Conservation (phyloP, 2,329 filamentous ascomycete genomes). For the Shiraia bambusicola region DNA sequence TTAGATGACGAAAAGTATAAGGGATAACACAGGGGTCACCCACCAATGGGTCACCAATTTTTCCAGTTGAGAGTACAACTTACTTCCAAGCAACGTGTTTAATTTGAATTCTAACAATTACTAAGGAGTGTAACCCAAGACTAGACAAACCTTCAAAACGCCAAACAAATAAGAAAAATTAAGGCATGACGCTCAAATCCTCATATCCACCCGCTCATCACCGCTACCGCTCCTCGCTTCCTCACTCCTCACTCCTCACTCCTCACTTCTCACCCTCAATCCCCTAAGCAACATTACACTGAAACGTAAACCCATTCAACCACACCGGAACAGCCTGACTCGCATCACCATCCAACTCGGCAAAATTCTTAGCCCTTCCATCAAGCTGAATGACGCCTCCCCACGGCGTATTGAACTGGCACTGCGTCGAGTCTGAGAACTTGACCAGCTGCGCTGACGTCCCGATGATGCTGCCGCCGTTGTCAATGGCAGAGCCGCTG, state of each 20-base stretch:
- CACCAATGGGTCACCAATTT: too few relatives aligned
- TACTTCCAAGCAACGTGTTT: neutral
- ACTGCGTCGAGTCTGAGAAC: constrained; percentile 14
- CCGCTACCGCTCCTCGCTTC: too few relatives aligned
- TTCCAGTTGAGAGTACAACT: too few relatives aligned
- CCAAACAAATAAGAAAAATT: neutral
- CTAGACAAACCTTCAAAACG: neutral
- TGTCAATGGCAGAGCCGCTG: constrained; percentile 9
- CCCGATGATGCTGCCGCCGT: constrained; percentile 7
- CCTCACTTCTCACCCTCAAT: neutral
- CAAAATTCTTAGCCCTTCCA: constrained; percentile 17
- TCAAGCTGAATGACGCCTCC: constrained; percentile 10
- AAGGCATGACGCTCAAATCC: neutral
- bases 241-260: too few relatives aligned
- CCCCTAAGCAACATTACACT: constrained; percentile 8
- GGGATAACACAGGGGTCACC: too few relatives aligned
- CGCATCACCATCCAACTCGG: constrained; percentile 11
- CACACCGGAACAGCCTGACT: constrained; percentile 11
- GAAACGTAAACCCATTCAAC: constrained; percentile 16
- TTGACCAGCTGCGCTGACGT: constrained; percentile 15
- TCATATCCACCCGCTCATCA: too few relatives aligned
- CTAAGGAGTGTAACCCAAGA: neutral
- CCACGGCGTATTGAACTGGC: constrained; percentile 6
- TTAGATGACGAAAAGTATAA: too few relatives aligned
- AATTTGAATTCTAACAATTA: neutral